Evolutionary conservation across 805 yeast genomes (phyloP).

Genomic region (Candida insectorum): DNA sequence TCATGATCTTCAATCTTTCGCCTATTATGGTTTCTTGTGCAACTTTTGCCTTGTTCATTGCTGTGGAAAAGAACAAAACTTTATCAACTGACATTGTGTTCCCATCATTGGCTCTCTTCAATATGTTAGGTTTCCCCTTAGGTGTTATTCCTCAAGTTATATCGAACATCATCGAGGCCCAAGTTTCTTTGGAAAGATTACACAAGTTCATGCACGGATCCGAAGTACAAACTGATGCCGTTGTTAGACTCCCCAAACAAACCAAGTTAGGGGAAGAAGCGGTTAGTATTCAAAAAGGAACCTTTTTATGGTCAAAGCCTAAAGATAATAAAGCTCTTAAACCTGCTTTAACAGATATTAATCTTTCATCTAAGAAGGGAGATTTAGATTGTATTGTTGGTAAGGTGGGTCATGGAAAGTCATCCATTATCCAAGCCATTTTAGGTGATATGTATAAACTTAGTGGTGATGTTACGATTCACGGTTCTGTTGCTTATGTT

Average conservation of each 20-base stretch:
- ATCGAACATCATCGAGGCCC: constrained; percentile 82
- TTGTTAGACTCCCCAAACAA: constrained; percentile 49
- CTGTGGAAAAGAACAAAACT: constrained; percentile 53
- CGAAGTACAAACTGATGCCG: constrained; percentile 82
- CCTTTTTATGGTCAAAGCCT: constrained; percentile 74
- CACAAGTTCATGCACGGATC: constrained; percentile 66
- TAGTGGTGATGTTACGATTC: constrained; percentile 66
- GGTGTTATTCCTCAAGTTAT: constrained; percentile 90
- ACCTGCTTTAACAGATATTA: constrained; percentile 62
- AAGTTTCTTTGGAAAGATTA: constrained; percentile 76
- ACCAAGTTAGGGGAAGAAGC: constrained; percentile 62
- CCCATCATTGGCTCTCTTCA: constrained; percentile 86
- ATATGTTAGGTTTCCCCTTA: constrained; percentile 84
- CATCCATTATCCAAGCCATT: constrained; percentile 74
- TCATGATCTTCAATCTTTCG: constrained; percentile 77
- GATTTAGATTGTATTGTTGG: constrained; percentile 85
- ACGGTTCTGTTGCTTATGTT: constrained; percentile 83
- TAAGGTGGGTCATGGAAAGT: constrained; percentile 86
- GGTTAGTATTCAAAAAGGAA: constrained; percentile 59
- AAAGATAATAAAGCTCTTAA: constrained; percentile 52
- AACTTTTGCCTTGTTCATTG: constrained; percentile 80
- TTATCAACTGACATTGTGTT: constrained; percentile 88
- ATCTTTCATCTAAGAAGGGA: constrained; percentile 65
- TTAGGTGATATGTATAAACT: constrained; percentile 80
- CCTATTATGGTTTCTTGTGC: constrained; percentile 88